Percentiles rank a stretch among this genome's conserved stretches.
Evolutionary conservation across 768 basidiomycete genomes (phyloP).

Genomic region (Pleurotus cornucopiae): DNA sequence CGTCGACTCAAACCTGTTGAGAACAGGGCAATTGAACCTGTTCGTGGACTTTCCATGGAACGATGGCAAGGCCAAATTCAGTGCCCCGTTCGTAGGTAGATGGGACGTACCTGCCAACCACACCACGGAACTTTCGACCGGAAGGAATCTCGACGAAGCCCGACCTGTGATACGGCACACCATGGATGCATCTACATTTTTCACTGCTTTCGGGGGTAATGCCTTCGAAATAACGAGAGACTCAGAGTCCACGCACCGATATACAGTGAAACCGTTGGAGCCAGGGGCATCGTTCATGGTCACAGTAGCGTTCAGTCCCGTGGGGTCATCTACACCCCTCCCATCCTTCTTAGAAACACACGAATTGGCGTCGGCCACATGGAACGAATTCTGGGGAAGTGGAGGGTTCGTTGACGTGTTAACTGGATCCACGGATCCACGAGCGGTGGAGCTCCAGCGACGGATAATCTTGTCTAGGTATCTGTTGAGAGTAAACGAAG

Average conservation of each 20-base stretch:
- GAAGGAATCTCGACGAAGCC: conserved; percentile 8
- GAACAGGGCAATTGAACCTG: conserved; percentile 32
- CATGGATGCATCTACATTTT: conserved; percentile 33
- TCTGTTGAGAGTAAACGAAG: conserved; percentile 56
- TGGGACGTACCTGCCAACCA: conserved; percentile 45
- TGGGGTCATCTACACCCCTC: conserved; percentile 10
- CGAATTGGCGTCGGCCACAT: conserved; percentile 31
- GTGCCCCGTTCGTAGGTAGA: conserved; percentile 54
- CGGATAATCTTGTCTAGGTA: conserved; percentile 54
- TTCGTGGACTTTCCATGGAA: conserved; percentile 63
- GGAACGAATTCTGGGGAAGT: conserved; percentile 44
- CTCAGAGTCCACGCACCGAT: conserved; percentile 39
- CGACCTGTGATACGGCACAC: conserved; percentile 39
- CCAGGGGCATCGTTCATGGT: conserved; percentile 27
- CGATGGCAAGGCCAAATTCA: conserved; percentile 51
- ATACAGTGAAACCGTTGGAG: conserved; percentile 34
- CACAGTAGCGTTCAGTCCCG: conserved; percentile 28
- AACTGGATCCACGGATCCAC: conserved; percentile 42
- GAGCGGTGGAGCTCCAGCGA: conserved; percentile 53
- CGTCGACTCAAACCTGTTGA: conserved; percentile 36
- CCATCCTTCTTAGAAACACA: conserved; percentile 21
- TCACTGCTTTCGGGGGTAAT: conserved; percentile 40
- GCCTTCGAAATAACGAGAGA: conserved; percentile 36
- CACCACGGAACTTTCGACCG: conserved; percentile 33
- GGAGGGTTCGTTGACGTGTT: conserved; percentile 50